phyloP scores from a whole-genome alignment of 139 green algal species.

The Chlorella sp. region DNA sequence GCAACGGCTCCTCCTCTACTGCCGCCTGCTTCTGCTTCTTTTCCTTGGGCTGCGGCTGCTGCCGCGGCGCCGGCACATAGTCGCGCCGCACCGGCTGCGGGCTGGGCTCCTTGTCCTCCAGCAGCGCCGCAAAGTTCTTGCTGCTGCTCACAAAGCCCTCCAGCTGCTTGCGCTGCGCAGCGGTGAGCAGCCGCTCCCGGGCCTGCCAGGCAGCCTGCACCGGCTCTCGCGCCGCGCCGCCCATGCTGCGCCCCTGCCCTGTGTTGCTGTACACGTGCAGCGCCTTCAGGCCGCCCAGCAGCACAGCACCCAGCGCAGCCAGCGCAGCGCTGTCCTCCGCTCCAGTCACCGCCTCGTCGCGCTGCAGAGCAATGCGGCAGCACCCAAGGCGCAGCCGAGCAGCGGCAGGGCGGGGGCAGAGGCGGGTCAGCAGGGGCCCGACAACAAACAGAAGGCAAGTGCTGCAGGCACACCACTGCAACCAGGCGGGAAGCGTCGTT shows the following conservation, averaged over 20 bases:
- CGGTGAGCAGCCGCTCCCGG: conserved; percentile 30
- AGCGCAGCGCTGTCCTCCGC: conserved; percentile 25
- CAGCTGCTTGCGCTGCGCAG: conserved; percentile 30
- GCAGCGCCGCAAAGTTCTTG: conserved; percentile 36
- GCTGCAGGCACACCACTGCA: not conserved
- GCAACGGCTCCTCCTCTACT: not conserved
- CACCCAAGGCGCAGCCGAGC: not conserved
- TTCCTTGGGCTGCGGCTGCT: conserved; percentile 9
- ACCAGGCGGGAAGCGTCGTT: too few relatives aligned
- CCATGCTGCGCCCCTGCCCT: conserved; percentile 32
- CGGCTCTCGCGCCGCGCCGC: conserved; percentile 12
- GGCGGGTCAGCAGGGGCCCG: not conserved
- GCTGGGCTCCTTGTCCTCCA: not conserved
- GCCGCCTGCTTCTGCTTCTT: not conserved
- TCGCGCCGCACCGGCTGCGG: not conserved
- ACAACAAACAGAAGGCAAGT: not conserved
- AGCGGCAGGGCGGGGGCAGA: not conserved
- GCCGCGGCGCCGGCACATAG: conserved; percentile 8
- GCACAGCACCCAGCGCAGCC: not conserved
- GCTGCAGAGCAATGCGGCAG: conserved; percentile 4
- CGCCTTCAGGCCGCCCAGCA: conserved; percentile 30
- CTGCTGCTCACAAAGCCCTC: conserved; percentile 39
- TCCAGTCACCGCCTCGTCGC: not conserved
- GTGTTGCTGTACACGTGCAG: conserved; percentile 47
- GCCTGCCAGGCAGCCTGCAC: conserved; percentile 23